Conservation (phyloP, 352 stramenopile species). For the Albugo laibachii region DNA sequence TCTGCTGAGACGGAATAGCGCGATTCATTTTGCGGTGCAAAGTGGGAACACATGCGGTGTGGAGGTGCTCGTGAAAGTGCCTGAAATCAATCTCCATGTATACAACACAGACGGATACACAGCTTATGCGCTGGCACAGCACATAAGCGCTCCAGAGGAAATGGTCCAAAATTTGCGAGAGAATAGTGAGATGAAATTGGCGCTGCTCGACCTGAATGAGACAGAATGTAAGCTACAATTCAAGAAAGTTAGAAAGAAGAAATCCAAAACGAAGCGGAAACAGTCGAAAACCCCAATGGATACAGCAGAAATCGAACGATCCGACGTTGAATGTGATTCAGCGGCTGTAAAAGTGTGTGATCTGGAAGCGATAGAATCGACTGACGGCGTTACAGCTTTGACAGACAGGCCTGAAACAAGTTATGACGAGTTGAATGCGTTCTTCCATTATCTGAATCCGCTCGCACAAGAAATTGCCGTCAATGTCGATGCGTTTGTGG, state of each 20-base stretch:
- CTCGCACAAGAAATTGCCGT: conserved; percentile 58
- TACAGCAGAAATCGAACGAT: background rate
- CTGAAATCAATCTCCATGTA: background rate
- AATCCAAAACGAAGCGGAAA: conserved; percentile 7
- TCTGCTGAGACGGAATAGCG: conserved; percentile 26
- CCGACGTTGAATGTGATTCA: background rate
- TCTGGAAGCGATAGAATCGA: no score
- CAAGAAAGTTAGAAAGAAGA: background rate
- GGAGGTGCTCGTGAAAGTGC: conserved; percentile 13
- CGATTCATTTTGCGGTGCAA: conserved; percentile 54
- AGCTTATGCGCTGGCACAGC: conserved; percentile 8
- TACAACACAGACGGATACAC: conserved; percentile 7
- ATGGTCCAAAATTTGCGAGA: no score
- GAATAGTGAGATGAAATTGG: no score
- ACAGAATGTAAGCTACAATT: no score
- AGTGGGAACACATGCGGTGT: conserved; percentile 30
- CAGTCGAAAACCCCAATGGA: background rate
- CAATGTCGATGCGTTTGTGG: conserved; percentile 47
- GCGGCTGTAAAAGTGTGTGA: no score
- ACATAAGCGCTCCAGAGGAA: no score
- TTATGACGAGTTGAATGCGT: background rate
- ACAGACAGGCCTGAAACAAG: background rate
- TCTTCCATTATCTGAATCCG: conserved; percentile 4
- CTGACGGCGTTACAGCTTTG: background rate
- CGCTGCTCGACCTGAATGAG: no score